Evolutionary conservation across 129 eudicot genomes (phyloP).

Genomic region (Centaurea solstitialis): DNA sequence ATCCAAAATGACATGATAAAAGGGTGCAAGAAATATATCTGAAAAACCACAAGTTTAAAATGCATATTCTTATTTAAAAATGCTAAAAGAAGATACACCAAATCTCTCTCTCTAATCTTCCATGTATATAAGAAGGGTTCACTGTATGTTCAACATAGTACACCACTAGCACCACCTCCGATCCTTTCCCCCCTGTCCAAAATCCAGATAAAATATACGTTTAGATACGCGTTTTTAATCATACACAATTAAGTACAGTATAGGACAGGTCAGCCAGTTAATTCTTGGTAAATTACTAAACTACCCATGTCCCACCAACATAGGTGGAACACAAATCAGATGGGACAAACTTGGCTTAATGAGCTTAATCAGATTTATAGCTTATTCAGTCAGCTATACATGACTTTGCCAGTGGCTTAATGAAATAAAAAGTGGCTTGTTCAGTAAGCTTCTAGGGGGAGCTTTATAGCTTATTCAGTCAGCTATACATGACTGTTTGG

Average conservation of each 20-base stretch:
- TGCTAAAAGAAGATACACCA: conserved; percentile 20
- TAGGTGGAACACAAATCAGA: background rate
- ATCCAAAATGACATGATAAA: conserved; percentile 8
- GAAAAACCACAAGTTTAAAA: conserved; percentile 3
- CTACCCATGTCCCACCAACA: background rate
- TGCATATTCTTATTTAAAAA: conserved; percentile 10
- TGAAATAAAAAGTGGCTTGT: too few species aligned
- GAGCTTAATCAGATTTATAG: too few species aligned
- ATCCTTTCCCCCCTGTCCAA: conserved; percentile 13
- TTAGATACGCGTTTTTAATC: background rate
- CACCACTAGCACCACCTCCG: conserved; percentile 23
- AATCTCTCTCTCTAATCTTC: conserved; percentile 34
- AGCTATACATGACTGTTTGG: too few species aligned
- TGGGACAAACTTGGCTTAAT: background rate
- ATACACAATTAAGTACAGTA: background rate
- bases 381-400: too few species aligned
- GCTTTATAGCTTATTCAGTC: too few species aligned
- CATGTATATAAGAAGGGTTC: conserved; percentile 33
- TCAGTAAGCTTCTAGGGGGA: too few species aligned
- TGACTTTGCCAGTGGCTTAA: too few species aligned
- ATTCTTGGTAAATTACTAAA: too few species aligned
- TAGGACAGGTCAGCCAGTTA: too few species aligned
- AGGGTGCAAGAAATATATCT: background rate
- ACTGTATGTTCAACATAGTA: conserved; percentile 43
- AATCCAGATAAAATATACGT: conserved; percentile 10